Percentiles rank a stretch among this genome's conserved stretches.
Conservation (phyloP, 106 monocot genomes). For the Platanthera zijinensis region DNA sequence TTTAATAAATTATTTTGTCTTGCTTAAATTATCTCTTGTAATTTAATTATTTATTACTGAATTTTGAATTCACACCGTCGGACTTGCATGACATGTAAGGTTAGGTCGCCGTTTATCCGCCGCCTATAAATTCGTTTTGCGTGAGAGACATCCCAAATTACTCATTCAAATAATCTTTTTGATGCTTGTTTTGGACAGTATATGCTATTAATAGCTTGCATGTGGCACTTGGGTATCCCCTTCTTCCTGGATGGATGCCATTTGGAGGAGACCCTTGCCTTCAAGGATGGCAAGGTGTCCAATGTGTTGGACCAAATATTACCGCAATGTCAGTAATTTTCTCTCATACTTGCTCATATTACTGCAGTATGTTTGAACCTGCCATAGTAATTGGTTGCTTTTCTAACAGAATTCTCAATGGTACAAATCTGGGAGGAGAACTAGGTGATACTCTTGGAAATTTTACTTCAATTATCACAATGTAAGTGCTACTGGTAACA, state of each 20-base stretch:
- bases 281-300: constrained; percentile 84
- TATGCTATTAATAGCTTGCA: constrained; percentile 71
- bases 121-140: no score
- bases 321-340: constrained; percentile 53
- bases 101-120: no score
- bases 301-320: constrained; percentile 68
- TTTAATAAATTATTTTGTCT: no score
- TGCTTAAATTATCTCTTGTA: no score
- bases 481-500: constrained; percentile 33
- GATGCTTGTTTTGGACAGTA: constrained; percentile 29
- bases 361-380: background rate
- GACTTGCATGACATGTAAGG: no score
- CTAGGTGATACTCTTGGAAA: constrained; percentile 48
- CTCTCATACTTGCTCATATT: background rate
- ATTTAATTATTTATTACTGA: no score
- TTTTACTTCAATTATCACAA: constrained; percentile 63
- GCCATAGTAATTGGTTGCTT: constrained; percentile 11
- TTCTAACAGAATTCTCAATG: constrained; percentile 58
- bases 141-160: background rate
- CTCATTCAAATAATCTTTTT: background rate
- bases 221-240: constrained; percentile 61
- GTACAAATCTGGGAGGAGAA: constrained; percentile 72
- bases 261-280: constrained; percentile 80
- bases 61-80: no score
- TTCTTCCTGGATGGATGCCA: constrained; percentile 78